A percentile compares a stretch with the other conserved stretches of the same genome.
Evolutionary conservation across 1,284 basidiomycete species (phyloP).

Genomic region (Austroboletus novae-zelandiae): DNA sequence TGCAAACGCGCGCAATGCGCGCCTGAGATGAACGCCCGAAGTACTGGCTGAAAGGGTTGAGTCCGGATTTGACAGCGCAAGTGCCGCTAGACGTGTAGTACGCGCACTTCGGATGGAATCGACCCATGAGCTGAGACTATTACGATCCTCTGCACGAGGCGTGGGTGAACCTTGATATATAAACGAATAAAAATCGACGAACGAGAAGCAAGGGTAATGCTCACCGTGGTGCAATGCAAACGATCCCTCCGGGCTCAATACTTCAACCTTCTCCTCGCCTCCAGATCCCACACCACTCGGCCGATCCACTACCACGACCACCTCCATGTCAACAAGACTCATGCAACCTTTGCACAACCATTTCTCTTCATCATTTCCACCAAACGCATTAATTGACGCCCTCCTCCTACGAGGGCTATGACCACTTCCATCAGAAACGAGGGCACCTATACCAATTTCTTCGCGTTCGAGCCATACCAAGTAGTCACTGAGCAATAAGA

Average conservation of each 20-base stretch:
- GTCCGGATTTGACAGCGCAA: slow-evolving; percentile 68
- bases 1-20: slow-evolving; percentile 66
- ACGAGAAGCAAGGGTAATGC: neutral
- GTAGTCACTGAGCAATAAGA: slow-evolving; percentile 81
- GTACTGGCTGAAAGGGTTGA: slow-evolving; percentile 77
- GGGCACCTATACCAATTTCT: slow-evolving; percentile 20
- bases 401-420: slow-evolving; percentile 22
- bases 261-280: slow-evolving; percentile 58
- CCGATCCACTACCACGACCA: slow-evolving; percentile 53
- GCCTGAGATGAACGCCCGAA: slow-evolving; percentile 70
- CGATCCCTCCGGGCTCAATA: slow-evolving; percentile 73
- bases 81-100: slow-evolving; percentile 60
- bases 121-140: slow-evolving; percentile 50
- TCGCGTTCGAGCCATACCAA: slow-evolving; percentile 71
- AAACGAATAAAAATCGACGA: neutral
- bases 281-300: slow-evolving; percentile 17
- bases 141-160: slow-evolving; percentile 1
- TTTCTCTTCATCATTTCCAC: slow-evolving; percentile 39
- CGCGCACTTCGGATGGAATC: slow-evolving; percentile 71
- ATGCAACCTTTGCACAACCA: slow-evolving; percentile 71
- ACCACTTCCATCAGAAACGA: slow-evolving; percentile 17
- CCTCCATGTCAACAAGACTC: slow-evolving; percentile 74
- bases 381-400: slow-evolving; percentile 20
- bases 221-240: slow-evolving; percentile 74
- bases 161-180: slow-evolving; percentile 8